Percentiles rank a stretch among this genome's conserved stretches.
phyloP scores from a whole-genome alignment of 331 rosid genomes.

The Quercus phellos region DNA sequence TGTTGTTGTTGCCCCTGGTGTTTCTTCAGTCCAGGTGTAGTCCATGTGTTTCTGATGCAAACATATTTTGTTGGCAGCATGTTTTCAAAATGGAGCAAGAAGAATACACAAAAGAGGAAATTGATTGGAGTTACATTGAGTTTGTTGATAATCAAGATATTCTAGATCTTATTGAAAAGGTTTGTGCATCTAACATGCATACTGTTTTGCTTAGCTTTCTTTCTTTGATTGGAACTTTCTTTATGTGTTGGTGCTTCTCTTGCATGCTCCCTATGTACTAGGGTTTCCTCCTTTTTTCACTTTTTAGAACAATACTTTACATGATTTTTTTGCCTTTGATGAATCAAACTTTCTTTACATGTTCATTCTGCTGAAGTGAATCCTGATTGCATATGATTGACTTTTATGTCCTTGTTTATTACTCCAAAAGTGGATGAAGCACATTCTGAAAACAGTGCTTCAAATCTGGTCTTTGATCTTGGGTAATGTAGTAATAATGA shows the following conservation, averaged over 20 bases:
- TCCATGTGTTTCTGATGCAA: constrained; percentile 15
- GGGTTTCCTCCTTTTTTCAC: not conserved
- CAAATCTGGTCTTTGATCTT: not conserved
- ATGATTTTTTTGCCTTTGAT: no score
- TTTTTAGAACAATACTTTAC: not conserved
- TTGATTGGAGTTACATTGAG: constrained; percentile 99
- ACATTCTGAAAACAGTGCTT: not conserved
- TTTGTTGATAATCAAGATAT: constrained; percentile 96
- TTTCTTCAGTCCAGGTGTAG: constrained; percentile 14
- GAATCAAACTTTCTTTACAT: no score
- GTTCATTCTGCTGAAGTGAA: not conserved
- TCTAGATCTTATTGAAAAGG: constrained; percentile 98
- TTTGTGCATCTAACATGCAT: constrained; percentile 27
- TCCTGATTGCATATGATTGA: not conserved
- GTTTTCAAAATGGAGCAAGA: constrained; percentile 99
- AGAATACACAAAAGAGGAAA: constrained; percentile 96
- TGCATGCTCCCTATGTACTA: not conserved
- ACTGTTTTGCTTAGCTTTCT: constrained; percentile 9
- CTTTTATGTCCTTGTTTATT: not conserved
- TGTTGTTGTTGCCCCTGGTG: constrained; percentile 8
- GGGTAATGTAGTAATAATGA: not conserved
- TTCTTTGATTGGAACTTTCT: not conserved
- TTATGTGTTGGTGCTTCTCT: not conserved
- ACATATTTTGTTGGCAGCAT: constrained; percentile 58
- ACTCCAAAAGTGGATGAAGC: not conserved